Evolutionary conservation across 2,329 filamentous ascomycete species (phyloP).

Genomic region (Arthrobotrys conoides): DNA sequence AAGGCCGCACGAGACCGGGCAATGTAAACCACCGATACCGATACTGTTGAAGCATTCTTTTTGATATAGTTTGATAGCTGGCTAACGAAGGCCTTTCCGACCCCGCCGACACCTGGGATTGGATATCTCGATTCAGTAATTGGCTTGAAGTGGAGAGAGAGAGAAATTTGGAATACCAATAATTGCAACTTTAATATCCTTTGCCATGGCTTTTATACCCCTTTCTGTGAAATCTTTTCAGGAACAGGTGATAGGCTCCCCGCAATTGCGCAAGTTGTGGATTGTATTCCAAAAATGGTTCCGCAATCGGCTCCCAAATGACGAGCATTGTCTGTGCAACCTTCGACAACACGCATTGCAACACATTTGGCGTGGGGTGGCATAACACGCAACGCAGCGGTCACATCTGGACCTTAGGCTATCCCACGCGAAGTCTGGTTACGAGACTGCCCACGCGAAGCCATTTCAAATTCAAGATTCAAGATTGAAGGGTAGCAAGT

Average conservation of each 20-base stretch:
- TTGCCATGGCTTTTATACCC: slow-evolving; percentile 40
- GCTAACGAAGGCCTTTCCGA: slow-evolving; percentile 89
- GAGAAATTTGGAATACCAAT: slow-evolving; percentile 52
- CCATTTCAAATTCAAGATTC: neutral
- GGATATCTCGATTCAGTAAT: slow-evolving; percentile 41
- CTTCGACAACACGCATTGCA: slow-evolving; percentile 56
- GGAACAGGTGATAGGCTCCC: slow-evolving; percentile 6
- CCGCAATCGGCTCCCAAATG: slow-evolving; percentile 52
- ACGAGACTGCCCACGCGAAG: no score
- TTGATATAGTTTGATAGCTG: slow-evolving; percentile 78
- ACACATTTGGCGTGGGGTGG: slow-evolving; percentile 27
- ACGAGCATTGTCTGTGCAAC: slow-evolving; percentile 48
- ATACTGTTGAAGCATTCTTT: slow-evolving; percentile 76
- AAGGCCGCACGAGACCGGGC: slow-evolving; percentile 87
- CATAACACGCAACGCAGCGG: slow-evolving; percentile 16
- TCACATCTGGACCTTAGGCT: no score
- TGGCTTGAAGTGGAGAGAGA: neutral
- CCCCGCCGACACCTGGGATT: slow-evolving; percentile 83
- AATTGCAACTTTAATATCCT: slow-evolving; percentile 59
- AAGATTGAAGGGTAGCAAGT: no score
- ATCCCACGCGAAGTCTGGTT: no score
- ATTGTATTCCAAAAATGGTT: slow-evolving; percentile 31
- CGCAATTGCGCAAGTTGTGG: slow-evolving; percentile 32
- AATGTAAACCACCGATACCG: slow-evolving; percentile 85
- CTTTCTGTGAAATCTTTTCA: slow-evolving; percentile 12